A percentile compares a stretch with the other conserved stretches of the same genome.
Evolutionary conservation across 1,139 yeast species (phyloP).

Genomic region (Blastobotrys aristatus): DNA sequence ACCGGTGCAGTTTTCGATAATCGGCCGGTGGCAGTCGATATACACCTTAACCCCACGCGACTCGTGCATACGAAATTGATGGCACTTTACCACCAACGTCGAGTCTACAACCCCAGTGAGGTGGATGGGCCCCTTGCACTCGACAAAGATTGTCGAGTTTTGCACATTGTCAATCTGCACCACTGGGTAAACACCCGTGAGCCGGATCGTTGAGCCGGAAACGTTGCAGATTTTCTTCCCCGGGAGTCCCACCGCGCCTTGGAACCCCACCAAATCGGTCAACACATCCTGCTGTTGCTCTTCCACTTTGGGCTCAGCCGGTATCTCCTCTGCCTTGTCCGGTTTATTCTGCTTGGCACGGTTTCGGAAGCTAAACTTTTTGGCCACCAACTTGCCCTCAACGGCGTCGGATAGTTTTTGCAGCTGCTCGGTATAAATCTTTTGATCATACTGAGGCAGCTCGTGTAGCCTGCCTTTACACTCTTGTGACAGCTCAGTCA

Average conservation of each 20-base stretch:
- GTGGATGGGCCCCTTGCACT: slow-evolving; percentile 28
- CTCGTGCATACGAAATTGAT: slow-evolving; percentile 32
- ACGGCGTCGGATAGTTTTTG: slow-evolving; percentile 15
- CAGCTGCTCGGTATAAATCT: slow-evolving; percentile 20
- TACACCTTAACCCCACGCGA: slow-evolving; percentile 22
- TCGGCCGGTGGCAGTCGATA: slow-evolving; percentile 30
- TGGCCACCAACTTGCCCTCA: slow-evolving; percentile 13
- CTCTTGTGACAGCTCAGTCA: slow-evolving; percentile 16
- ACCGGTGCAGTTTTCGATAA: slow-evolving; percentile 27
- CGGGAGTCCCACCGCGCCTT: neutral
- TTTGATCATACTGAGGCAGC: slow-evolving; percentile 25
- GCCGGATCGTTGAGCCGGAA: slow-evolving; percentile 2
- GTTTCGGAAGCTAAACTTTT: slow-evolving; percentile 18
- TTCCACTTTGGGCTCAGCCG: neutral
- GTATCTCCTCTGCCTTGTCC: neutral
- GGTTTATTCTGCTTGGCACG: neutral
- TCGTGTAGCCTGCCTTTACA: slow-evolving; percentile 19
- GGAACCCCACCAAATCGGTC: neutral
- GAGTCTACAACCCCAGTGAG: slow-evolving; percentile 21
- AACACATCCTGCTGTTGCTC: neutral
- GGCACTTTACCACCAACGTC: slow-evolving; percentile 24
- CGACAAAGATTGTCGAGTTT: slow-evolving; percentile 21
- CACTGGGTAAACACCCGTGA: slow-evolving; percentile 16
- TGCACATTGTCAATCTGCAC: slow-evolving; percentile 20
- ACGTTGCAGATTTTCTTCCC: slow-evolving; percentile 5